Conservation (phyloP, 768 basidiomycete species). For the Russula brevipes region DNA sequence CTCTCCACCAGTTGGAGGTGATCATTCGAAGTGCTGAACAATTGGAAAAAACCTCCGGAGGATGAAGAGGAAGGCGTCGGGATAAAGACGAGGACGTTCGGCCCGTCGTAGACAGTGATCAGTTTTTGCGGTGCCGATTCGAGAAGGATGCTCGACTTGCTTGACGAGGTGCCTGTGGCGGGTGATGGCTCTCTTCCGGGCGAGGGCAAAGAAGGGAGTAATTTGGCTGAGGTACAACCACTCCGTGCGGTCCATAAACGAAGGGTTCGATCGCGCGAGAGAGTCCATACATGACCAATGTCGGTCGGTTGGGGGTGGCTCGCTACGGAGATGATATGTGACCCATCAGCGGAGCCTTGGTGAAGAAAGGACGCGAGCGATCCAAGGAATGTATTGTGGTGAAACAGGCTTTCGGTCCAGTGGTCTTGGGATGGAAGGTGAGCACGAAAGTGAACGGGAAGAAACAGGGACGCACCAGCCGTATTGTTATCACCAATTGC, state of each 20-base stretch:
- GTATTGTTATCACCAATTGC: constrained; percentile 47
- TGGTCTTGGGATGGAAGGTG: constrained; percentile 44
- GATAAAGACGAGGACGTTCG: constrained; percentile 66
- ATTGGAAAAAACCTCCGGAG: constrained; percentile 76
- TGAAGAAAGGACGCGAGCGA: constrained; percentile 61
- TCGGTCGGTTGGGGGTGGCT: constrained; percentile 74
- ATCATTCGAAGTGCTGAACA: constrained; percentile 54
- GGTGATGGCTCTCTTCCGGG: constrained; percentile 32
- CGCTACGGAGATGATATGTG: constrained; percentile 66
- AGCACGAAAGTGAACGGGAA: neutral
- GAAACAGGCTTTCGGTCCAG: constrained; percentile 63
- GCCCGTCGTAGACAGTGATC: constrained; percentile 58
- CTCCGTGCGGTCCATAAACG: constrained; percentile 78
- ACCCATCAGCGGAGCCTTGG: constrained; percentile 41
- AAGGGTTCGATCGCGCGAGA: constrained; percentile 82
- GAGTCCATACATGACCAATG: constrained; percentile 69
- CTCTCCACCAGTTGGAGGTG: constrained; percentile 52
- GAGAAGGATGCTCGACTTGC: constrained; percentile 45
- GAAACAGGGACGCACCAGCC: constrained; percentile 47
- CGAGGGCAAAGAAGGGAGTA: constrained; percentile 39
- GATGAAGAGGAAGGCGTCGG: constrained; percentile 58
- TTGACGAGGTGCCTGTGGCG: constrained; percentile 31
- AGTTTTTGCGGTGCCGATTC: constrained; percentile 59
- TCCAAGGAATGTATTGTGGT: constrained; percentile 62
- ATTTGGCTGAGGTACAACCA: constrained; percentile 63